A percentile compares a stretch with the other conserved stretches of the same genome.
phyloP scores from a whole-genome alignment of 169 alveolate species.

The Cryptosporidium felis region DNA sequence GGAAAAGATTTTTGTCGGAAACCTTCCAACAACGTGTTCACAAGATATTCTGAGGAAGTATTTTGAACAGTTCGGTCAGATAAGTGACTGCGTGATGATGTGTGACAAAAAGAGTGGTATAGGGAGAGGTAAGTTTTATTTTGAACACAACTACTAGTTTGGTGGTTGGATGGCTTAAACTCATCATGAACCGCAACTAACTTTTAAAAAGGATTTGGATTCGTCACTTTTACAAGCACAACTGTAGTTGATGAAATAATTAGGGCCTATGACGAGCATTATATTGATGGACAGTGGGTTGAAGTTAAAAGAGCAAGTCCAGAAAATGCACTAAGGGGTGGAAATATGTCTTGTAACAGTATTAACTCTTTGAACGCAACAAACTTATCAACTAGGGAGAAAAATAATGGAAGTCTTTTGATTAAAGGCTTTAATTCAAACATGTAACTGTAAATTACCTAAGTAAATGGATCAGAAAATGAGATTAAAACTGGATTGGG shows the following conservation, averaged over 20 bases:
- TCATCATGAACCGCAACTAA: too few species aligned
- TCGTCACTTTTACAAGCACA: constrained; percentile 82
- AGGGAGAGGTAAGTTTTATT: constrained; percentile 87
- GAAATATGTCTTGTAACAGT: constrained; percentile 23
- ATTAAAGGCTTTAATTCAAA: constrained; percentile 64
- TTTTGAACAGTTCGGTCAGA: constrained; percentile 86
- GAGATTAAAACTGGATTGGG: too few species aligned
- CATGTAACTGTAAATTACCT: too few species aligned
- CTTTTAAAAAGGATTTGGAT: constrained; percentile 86
- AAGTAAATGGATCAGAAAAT: too few species aligned
- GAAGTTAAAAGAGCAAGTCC: constrained; percentile 91
- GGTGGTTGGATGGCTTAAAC: too few species aligned
- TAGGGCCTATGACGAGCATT: constrained; percentile 79
- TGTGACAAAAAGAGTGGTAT: constrained; percentile 86
- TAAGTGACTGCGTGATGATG: constrained; percentile 85
- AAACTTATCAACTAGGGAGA: constrained; percentile 49
- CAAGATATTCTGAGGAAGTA: constrained; percentile 82
- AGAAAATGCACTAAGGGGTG: constrained; percentile 67
- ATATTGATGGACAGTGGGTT: constrained; percentile 85
- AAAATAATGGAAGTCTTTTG: neutral
- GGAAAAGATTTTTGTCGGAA: constrained; percentile 90
- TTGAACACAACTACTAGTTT: too few species aligned
- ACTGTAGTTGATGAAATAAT: constrained; percentile 85
- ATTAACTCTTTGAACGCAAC: constrained; percentile 33
- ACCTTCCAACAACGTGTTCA: constrained; percentile 78